Evolutionary conservation across 164 flowering plant species (phyloP).

Genomic region (Brasenia schreberi): DNA sequence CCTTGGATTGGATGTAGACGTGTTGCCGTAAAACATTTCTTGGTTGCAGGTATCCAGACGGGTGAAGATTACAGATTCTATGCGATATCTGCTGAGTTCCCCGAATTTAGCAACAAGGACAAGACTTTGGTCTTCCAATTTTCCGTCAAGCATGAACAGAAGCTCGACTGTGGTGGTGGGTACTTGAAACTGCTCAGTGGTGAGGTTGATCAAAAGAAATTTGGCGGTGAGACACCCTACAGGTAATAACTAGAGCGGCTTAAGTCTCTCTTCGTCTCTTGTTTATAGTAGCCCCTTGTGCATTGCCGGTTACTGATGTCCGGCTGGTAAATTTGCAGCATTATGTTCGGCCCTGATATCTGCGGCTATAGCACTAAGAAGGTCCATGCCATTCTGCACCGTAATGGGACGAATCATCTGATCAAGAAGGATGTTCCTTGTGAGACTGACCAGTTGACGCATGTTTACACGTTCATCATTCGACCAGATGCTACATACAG

Average conservation of each 20-base stretch:
- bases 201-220: conserved; percentile 4
- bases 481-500: conserved; percentile 1
- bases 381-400: not conserved
- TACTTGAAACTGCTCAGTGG: conserved; percentile 2
- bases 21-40: not conserved
- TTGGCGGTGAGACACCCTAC: not conserved
- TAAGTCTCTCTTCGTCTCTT: too few relatives aligned
- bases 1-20: not conserved
- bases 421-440: conserved; percentile 1
- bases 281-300: too few relatives aligned
- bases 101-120: not conserved
- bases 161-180: conserved; percentile 3
- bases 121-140: conserved; percentile 4
- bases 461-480: not conserved
- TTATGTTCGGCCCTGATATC: conserved; percentile 3
- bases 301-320: too few relatives aligned
- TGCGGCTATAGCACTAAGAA: conserved; percentile 1
- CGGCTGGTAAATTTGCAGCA: not conserved
- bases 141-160: conserved; percentile 4
- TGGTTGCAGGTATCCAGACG: conserved; percentile 2
- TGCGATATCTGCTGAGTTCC: conserved; percentile 1
- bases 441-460: too few relatives aligned
- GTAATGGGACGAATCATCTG: not conserved
- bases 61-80: conserved; percentile 1
- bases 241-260: conserved; percentile 1